Evolutionary conservation across 495 filamentous ascomycete species (phyloP).

Genomic region (Aspergillus affinis): DNA sequence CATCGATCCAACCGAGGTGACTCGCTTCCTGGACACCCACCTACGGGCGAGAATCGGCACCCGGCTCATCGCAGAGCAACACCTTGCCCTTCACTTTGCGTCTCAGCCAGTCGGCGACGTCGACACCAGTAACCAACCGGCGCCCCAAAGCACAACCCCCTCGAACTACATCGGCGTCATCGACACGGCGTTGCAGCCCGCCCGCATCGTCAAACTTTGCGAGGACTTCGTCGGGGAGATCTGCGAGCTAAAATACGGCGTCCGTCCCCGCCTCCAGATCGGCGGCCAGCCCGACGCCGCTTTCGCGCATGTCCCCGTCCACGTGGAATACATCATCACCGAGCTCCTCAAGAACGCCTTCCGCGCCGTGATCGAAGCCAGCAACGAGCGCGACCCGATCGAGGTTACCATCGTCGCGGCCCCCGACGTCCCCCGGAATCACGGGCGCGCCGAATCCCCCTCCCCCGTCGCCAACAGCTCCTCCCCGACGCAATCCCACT

Average conservation of each 20-base stretch:
- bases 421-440: slow-evolving; percentile 52
- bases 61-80: slow-evolving; percentile 91
- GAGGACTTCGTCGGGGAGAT: slow-evolving; percentile 91
- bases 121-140: neutral
- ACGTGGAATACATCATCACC: slow-evolving; percentile 94
- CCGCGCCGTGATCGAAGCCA: slow-evolving; percentile 82
- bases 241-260: slow-evolving; percentile 93
- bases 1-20: slow-evolving; percentile 76
- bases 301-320: slow-evolving; percentile 90
- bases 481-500: slow-evolving; percentile 22
- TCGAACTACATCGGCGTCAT: slow-evolving; percentile 93
- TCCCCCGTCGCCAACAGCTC: neutral
- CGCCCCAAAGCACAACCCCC: slow-evolving; percentile 46
- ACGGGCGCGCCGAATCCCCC: slow-evolving; percentile 7
- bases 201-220: slow-evolving; percentile 74
- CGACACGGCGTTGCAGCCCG: slow-evolving; percentile 84
- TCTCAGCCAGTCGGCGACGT: slow-evolving; percentile 65
- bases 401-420: slow-evolving; percentile 91
- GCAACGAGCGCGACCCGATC: slow-evolving; percentile 74
- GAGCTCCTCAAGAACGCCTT: slow-evolving; percentile 97
- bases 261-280: slow-evolving; percentile 77
- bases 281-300: slow-evolving; percentile 77
- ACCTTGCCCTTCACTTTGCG: slow-evolving; percentile 88
- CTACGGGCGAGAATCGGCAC: slow-evolving; percentile 92
- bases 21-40: slow-evolving; percentile 89